Percentiles rank a stretch among this genome's conserved stretches.
phyloP scores from a whole-genome alignment of 306 rosid species.

The apple (Malus domestica) region ASM211411v1 NC_041797.1:18668001-18668500 shows the following conservation, averaged over 20 bases:
- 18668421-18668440: neutral
- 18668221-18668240: neutral
- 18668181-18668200: neutral
- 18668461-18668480: conserved; percentile 26
- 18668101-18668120: neutral
- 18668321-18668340: conserved; percentile 12
- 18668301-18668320: conserved; percentile 7
- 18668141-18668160: neutral
- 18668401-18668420: conserved; percentile 3
- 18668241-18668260: conserved; percentile 18
- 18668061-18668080: no score
- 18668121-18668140: neutral
- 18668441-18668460: conserved; percentile 43
- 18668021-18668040: no score
- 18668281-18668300: neutral
- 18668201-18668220: neutral
- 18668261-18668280: conserved; percentile 17
- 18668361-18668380: neutral
- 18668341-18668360: conserved; percentile 10
- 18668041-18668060: no score
- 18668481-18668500: conserved; percentile 27
- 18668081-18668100: neutral
- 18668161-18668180: neutral
- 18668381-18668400: neutral
- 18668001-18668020: no score